Percentiles rank a stretch among this genome's conserved stretches.
These are phyloP conservation scores for Daldinia loculata DNA, from an alignment of 495 filamentous ascomycete genomes.

Conservation along the genomic window DNA sequence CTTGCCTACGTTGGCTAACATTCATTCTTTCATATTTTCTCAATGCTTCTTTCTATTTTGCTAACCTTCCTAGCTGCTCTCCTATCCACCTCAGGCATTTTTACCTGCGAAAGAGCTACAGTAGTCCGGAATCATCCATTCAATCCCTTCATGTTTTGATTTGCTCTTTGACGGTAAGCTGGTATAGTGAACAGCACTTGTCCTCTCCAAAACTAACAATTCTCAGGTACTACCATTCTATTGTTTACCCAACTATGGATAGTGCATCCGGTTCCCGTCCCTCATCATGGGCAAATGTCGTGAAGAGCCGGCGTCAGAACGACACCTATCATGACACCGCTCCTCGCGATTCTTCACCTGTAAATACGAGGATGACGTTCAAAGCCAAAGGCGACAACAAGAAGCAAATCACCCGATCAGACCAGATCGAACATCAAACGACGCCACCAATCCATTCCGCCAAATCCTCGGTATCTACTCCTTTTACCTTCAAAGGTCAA, in stretches of 20 bases:
- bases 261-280: not conserved
- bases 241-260: not conserved
- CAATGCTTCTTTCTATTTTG: not conserved
- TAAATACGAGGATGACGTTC: not conserved
- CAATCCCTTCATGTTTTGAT: not conserved
- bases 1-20: not conserved
- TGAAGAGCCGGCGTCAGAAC: not conserved
- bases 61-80: not conserved
- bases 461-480: not conserved
- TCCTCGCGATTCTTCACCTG: not conserved
- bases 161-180: not conserved
- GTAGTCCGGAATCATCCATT: not conserved
- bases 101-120: not conserved
- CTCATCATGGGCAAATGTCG: not conserved
- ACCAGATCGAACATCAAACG: not conserved
- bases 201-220: not conserved
- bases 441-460: not conserved
- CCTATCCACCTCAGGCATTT: no score
- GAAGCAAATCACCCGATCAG: not conserved
- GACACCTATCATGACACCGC: not conserved
- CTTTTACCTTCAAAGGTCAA: conserved; percentile 4
- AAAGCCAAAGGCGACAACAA: not conserved
- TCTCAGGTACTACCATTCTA: not conserved
- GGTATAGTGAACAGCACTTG: not conserved
- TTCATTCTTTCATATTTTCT: not conserved